Percentiles rank a stretch among this genome's conserved stretches.
These are phyloP conservation scores for Maudiozyma saulgeensis DNA, from an alignment of 805 yeast species.

Conservation along the genomic window DNA sequence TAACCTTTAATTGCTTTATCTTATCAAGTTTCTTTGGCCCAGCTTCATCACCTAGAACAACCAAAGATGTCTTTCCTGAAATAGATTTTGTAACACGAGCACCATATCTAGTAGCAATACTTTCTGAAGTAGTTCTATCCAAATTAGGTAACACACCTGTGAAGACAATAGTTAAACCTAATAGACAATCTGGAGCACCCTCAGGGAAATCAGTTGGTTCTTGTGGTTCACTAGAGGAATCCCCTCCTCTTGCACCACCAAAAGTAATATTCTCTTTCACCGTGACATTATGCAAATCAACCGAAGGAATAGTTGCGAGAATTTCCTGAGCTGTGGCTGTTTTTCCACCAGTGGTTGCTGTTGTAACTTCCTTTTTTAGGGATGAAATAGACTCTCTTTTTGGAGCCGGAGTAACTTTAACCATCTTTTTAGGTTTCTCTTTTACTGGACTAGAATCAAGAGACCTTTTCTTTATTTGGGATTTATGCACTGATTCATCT, in stretches of 20 bases:
- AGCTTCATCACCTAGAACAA: conserved; percentile 90
- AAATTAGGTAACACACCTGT: conserved; percentile 81
- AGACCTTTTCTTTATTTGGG: neutral
- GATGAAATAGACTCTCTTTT: neutral
- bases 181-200: conserved; percentile 76
- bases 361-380: neutral
- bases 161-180: conserved; percentile 85
- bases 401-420: no score
- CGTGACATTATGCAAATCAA: conserved; percentile 45
- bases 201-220: conserved; percentile 48
- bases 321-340: conserved; percentile 19
- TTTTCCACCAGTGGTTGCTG: neutral
- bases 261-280: conserved; percentile 45
- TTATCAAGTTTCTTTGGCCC: conserved; percentile 90
- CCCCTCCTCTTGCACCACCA: conserved; percentile 40
- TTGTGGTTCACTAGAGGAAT: conserved; percentile 21
- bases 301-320: conserved; percentile 61
- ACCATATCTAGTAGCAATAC: conserved; percentile 75
- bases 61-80: conserved; percentile 75
- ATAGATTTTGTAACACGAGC: conserved; percentile 84
- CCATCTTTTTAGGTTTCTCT: no score
- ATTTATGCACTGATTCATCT: neutral
- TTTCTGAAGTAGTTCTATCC: conserved; percentile 67
- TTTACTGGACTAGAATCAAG: no score
- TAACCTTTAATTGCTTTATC: conserved; percentile 61